A percentile compares a stretch with the other conserved stretches of the same genome.
phyloP scores from a whole-genome alignment of 23 red algal genomes.

The Pyropia haitanensis region DNA sequence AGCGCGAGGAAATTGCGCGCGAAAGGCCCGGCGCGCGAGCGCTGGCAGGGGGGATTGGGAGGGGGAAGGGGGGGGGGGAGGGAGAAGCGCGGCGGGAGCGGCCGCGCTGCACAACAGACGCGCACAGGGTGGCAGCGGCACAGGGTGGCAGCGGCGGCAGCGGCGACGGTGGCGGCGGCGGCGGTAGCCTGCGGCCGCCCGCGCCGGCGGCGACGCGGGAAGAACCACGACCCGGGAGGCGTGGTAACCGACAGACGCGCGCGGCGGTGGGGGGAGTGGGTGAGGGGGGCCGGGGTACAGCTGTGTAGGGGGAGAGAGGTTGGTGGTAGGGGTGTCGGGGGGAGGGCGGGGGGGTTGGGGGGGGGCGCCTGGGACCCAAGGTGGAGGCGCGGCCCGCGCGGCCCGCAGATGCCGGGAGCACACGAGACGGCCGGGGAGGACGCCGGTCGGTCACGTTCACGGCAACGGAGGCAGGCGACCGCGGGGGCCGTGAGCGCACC shows the following conservation, averaged over 20 bases:
- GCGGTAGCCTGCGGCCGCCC: neutral
- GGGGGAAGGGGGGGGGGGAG: slow-evolving; percentile 2
- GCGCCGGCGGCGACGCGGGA: neutral
- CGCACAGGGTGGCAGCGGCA: neutral
- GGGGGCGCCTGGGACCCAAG: too few relatives aligned
- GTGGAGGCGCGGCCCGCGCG: too few relatives aligned
- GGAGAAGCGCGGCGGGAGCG: neutral
- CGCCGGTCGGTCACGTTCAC: too few relatives aligned
- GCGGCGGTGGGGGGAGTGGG: slow-evolving; percentile 1
- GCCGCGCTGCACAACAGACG: neutral
- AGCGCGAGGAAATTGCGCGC: slow-evolving; percentile 4
- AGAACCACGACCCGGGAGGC: neutral
- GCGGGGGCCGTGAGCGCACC: too few relatives aligned
- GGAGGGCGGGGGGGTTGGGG: too few relatives aligned
- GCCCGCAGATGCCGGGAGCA: too few relatives aligned
- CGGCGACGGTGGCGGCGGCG: neutral
- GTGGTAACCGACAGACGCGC: neutral
- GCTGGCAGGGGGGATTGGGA: neutral
- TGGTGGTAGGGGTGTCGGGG: too few relatives aligned
- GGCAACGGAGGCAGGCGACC: too few relatives aligned
- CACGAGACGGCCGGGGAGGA: too few relatives aligned
- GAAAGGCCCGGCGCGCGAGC: slow-evolving; percentile 12
- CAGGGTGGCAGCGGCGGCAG: neutral
- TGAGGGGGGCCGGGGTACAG: neutral
- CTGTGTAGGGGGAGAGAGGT: neutral